Conservation (phyloP, 768 basidiomycete genomes). For the Tricholoma hemisulphureum region DNA sequence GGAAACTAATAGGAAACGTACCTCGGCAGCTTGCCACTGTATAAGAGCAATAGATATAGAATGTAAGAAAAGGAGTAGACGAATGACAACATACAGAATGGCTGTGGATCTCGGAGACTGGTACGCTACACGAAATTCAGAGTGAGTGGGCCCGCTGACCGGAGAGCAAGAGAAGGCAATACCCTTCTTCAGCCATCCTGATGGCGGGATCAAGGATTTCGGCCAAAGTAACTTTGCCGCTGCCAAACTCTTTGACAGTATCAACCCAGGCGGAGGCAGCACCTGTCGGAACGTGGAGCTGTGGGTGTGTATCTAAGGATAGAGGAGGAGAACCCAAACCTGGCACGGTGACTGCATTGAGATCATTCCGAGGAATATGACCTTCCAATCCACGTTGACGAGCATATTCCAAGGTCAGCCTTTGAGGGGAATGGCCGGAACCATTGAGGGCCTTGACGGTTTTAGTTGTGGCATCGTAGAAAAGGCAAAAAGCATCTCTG, state of each 20-base stretch:
- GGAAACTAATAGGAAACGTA: conserved; percentile 17
- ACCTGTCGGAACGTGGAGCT: conserved; percentile 41
- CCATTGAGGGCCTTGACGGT: conserved; percentile 88
- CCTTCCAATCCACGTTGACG: conserved; percentile 68
- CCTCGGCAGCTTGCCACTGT: conserved; percentile 62
- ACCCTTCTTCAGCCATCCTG: conserved; percentile 89
- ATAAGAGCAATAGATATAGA: conserved; percentile 3
- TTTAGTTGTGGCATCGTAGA: conserved; percentile 82
- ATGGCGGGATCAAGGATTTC: conserved; percentile 90
- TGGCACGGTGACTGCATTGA: conserved; percentile 92
- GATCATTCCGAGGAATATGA: conserved; percentile 72
- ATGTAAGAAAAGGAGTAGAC: conserved; percentile 6
- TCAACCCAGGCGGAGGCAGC: conserved; percentile 97
- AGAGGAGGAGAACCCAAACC: conserved; percentile 37
- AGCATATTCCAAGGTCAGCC: conserved; percentile 71
- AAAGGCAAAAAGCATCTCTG: conserved; percentile 91
- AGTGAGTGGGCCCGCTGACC: not conserved
- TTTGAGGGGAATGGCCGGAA: conserved; percentile 83
- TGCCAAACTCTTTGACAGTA: conserved; percentile 80
- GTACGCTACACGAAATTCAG: conserved; percentile 51
- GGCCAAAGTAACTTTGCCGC: conserved; percentile 56
- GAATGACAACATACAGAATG: conserved; percentile 40
- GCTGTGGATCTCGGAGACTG: conserved; percentile 83
- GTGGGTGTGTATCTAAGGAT: not conserved
- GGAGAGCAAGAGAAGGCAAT: conserved; percentile 13